Evolutionary conservation across 306 rosid species (phyloP).

Genomic region (Quercus alba): DNA sequence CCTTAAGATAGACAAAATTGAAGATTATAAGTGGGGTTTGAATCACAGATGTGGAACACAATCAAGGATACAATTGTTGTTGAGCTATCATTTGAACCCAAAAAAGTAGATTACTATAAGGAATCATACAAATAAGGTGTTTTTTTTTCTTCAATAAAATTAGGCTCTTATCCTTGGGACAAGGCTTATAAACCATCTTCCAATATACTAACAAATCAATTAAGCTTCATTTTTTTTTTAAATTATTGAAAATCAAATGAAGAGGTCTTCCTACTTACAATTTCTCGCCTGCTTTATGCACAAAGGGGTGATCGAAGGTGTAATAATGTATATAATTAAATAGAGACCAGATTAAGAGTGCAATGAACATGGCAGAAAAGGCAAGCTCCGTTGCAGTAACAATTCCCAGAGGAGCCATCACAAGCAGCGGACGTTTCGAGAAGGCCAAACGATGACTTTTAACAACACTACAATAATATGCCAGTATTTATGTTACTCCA

Average conservation of each 20-base stretch:
- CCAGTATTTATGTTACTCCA: too few relatives aligned
- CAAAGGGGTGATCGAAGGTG: constrained; percentile 51
- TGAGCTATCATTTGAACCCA: too few relatives aligned
- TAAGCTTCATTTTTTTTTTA: not conserved
- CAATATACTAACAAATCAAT: too few relatives aligned
- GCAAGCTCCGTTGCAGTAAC: constrained; percentile 48
- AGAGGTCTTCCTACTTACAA: constrained; percentile 23
- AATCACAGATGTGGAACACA: too few relatives aligned
- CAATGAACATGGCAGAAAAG: constrained; percentile 45
- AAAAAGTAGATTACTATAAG: too few relatives aligned
- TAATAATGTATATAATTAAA: constrained; percentile 41
- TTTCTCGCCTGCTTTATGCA: constrained; percentile 36
- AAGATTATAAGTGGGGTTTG: too few relatives aligned
- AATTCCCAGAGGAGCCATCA: constrained; percentile 55
- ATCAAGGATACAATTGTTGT: too few relatives aligned
- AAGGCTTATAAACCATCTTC: too few relatives aligned
- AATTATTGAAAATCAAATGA: not conserved
- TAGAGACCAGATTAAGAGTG: constrained; percentile 67
- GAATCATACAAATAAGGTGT: too few relatives aligned
- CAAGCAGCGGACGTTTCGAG: constrained; percentile 44
- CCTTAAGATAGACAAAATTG: too few relatives aligned
- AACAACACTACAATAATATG: constrained; percentile 9
- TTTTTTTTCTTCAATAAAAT: too few relatives aligned
- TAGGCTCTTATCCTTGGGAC: too few relatives aligned
- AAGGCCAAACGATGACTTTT: constrained; percentile 4